Percentiles rank a stretch among this genome's conserved stretches.
phyloP scores from a whole-genome alignment of 106 monocot species.

The Acorus gramineus region DNA sequence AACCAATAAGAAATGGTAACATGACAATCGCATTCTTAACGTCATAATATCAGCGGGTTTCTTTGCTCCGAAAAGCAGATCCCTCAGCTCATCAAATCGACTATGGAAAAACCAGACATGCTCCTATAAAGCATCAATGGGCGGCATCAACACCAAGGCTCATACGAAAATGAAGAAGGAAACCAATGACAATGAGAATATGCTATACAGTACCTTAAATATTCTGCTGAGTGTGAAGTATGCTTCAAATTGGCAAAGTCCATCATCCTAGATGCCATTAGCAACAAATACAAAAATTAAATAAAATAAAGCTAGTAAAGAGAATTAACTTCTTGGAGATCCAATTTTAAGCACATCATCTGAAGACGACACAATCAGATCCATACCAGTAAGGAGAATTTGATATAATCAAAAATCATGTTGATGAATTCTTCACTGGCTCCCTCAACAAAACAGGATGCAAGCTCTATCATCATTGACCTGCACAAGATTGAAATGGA shows the following conservation, averaged over 20 bases:
- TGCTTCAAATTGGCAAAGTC: constrained; percentile 31
- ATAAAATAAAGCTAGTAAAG: too few species aligned
- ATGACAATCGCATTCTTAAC: constrained; percentile 49
- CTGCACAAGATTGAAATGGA: constrained; percentile 22
- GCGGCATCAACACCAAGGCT: neutral
- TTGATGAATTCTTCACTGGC: constrained; percentile 54
- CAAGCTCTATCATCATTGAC: constrained; percentile 58
- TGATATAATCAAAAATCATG: constrained; percentile 53
- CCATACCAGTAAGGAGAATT: constrained; percentile 51
- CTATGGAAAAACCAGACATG: constrained; percentile 46
- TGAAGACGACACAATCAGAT: neutral
- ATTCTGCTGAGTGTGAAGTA: constrained; percentile 51
- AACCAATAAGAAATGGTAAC: constrained; percentile 60
- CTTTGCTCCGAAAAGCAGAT: constrained; percentile 46
- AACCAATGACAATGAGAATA: neutral
- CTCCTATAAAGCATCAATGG: constrained; percentile 35
- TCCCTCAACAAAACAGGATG: constrained; percentile 44
- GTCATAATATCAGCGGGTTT: constrained; percentile 18
- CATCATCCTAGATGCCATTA: constrained; percentile 2
- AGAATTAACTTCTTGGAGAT: too few species aligned
- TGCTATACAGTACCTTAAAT: constrained; percentile 49
- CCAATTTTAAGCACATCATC: neutral
- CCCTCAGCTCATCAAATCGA: constrained; percentile 50
- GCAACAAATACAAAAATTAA: constrained; percentile 7
- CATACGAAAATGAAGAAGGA: constrained; percentile 1